Conservation (phyloP, 495 filamentous ascomycete genomes). For the Penicillium soppii region DNA sequence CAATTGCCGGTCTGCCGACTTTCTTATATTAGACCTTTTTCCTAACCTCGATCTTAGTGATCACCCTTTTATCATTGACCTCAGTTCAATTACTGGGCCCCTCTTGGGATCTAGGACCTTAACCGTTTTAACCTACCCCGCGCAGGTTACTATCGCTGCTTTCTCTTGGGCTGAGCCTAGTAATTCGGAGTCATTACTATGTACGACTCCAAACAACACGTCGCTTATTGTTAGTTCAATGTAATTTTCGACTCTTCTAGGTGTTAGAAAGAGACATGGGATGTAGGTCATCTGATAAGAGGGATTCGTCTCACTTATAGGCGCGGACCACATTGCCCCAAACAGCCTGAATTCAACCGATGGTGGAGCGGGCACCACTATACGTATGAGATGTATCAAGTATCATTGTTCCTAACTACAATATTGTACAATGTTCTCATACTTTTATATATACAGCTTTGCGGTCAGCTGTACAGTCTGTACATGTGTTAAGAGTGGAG, state of each 20-base stretch:
- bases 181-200: neutral
- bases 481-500: neutral
- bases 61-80: neutral
- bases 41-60: neutral
- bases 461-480: conserved; percentile 5
- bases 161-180: neutral
- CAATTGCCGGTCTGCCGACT: neutral
- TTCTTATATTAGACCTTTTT: neutral
- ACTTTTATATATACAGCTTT: no score
- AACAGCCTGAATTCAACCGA: conserved; percentile 6
- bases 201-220: conserved; percentile 3
- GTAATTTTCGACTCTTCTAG: neutral
- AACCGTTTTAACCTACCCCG: conserved; percentile 1
- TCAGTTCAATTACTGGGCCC: neutral
- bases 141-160: neutral
- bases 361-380: neutral
- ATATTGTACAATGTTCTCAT: no score
- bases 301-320: neutral
- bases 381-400: neutral
- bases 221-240: conserved; percentile 1
- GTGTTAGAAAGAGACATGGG: neutral
- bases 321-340: neutral
- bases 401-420: no score
- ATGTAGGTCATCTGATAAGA: conserved; percentile 7
- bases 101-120: neutral